Conservation (phyloP, 2,329 filamentous ascomycete species). For the Cladophialophora carrionii region DNA sequence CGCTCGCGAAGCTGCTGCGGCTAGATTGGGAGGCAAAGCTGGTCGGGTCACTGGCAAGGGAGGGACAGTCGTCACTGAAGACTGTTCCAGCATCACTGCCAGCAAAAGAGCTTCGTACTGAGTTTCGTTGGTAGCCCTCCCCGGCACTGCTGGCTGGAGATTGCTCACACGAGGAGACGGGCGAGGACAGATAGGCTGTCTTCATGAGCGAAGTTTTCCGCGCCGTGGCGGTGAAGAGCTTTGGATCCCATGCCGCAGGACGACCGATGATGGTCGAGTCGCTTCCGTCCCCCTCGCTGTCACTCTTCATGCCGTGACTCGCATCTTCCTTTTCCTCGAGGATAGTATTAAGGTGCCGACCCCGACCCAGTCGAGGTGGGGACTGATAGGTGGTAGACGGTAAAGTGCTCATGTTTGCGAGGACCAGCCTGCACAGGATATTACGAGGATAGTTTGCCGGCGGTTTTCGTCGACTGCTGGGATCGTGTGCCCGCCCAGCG, state of each 20-base stretch:
- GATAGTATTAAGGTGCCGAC: conserved; percentile 65
- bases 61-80: conserved; percentile 49
- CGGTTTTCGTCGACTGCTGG: neutral
- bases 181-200: conserved; percentile 35
- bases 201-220: conserved; percentile 32
- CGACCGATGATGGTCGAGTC: conserved; percentile 40
- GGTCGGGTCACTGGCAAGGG: conserved; percentile 55
- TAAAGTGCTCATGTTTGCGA: conserved; percentile 46
- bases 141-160: conserved; percentile 65
- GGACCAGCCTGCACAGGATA: conserved; percentile 29
- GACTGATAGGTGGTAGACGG: conserved; percentile 57
- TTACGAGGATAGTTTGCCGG: conserved; percentile 1
- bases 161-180: conserved; percentile 45
- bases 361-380: conserved; percentile 61
- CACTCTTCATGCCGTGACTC: conserved; percentile 40
- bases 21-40: conserved; percentile 52
- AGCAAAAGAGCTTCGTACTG: conserved; percentile 84
- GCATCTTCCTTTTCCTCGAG: conserved; percentile 58
- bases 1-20: conserved; percentile 43
- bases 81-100: conserved; percentile 77
- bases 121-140: conserved; percentile 68
- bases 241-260: conserved; percentile 42
- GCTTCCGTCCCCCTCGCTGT: conserved; percentile 47
- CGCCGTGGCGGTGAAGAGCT: conserved; percentile 35
- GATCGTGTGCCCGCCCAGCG: conserved; percentile 14